Conservation (phyloP, 2,329 filamentous ascomycete genomes). For the Talaromyces sp. region DNA sequence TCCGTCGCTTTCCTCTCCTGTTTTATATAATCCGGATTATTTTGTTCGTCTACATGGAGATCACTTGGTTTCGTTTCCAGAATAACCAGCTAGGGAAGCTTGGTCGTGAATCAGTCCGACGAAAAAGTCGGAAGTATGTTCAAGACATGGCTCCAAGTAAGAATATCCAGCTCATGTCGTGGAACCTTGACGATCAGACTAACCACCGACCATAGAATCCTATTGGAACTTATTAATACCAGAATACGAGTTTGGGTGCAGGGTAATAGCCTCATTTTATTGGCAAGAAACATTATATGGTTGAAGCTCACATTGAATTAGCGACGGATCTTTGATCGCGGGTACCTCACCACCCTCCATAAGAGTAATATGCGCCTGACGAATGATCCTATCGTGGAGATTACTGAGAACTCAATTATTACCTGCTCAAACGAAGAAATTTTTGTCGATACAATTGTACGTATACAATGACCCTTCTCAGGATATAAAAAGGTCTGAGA, state of each 20-base stretch:
- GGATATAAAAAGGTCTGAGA: background rate
- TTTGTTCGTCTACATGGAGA: conserved; percentile 9
- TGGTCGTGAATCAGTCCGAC: background rate
- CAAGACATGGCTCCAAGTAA: conserved; percentile 2
- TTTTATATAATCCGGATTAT: background rate
- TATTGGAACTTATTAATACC: conserved; percentile 23
- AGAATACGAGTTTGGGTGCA: conserved; percentile 24
- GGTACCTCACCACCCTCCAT: conserved; percentile 1
- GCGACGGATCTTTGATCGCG: conserved; percentile 11
- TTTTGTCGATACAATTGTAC: background rate
- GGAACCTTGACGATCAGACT: background rate
- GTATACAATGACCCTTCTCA: background rate
- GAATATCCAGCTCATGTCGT: background rate
- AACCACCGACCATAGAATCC: background rate
- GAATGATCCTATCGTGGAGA: conserved; percentile 19
- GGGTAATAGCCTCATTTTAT: conserved; percentile 13
- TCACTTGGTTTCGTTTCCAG: conserved; percentile 3
- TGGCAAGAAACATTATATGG: background rate
- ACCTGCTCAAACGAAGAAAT: background rate
- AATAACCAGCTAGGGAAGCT: background rate
- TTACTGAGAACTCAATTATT: conserved; percentile 15
- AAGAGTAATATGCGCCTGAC: conserved; percentile 11
- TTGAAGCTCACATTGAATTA: background rate
- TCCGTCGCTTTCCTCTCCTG: background rate
- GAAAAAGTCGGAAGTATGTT: conserved; percentile 2